Evolutionary conservation across 75 land plant species (phyloP), one percentile per base, ranked within the genome.

Genomic region (Isoetes taiwanensis): DNA sequence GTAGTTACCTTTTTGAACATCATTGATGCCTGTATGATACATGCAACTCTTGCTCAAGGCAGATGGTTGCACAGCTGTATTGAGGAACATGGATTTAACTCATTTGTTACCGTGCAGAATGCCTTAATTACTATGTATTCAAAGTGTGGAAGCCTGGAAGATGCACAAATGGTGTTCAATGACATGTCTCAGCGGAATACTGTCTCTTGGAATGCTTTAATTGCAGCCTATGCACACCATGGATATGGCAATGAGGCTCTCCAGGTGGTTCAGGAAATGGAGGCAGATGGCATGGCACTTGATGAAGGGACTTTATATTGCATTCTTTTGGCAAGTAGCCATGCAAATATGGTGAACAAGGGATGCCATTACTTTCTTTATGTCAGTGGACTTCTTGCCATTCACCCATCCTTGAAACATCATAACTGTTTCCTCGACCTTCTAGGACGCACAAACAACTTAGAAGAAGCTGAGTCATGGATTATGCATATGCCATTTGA

Each of bases 381-480:
- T 23, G 64, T 76, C 72, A 39, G 30, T 3, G 33, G 28, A 28
- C 23, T 14, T 29, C 58, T 65, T 34, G 58, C 43, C 3, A 30
- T 76, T 26, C 8, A 1, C 19, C 76, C 71, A 34, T 46, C 32
- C 23, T 29, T 64, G 24, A 75, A 72, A 6, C 79, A 76, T 40
- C 67, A 63, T 32, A 23, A 64, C n/a, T 72, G 79, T 59, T 50
- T 76, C 50, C 59, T 76, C 37, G 71, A 72, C 58, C 63, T 63
- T 34, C 42, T 76, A 32, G 41, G 67, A 16, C 66, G 79, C 11
- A 53, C 76, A 11, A 75, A 75, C 10, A 27, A 54, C 28, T 37
- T 76, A 52, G 75, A 63, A 10, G 59, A 67, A 53, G 79, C 79
- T 0, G 40, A 19, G 32, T 26, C 62, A 12, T 29, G 66, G 2